Evolutionary conservation across 177 flowering plant species (phyloP), one percentile per base, ranked within the genome.

Genomic region (Tripterygium wilfordii): DNA sequence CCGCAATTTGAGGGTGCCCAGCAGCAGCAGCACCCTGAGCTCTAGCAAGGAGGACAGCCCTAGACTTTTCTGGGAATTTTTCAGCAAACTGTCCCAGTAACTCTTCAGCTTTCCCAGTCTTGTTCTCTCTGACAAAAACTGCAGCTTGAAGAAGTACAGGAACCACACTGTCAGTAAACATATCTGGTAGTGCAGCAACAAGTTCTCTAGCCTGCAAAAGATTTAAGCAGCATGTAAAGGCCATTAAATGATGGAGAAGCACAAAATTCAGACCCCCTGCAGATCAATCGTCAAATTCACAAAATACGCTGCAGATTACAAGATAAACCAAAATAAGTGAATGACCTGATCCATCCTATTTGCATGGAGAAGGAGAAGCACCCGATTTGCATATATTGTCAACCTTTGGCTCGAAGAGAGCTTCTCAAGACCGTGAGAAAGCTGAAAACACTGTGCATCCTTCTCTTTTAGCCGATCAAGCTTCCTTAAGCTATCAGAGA

Each of bases 1-100:
- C 83, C 27, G 98, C 95, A 44, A 79, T 60, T 56, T 72, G 85
- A 29, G 71, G 75, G 45, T 85, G 96, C 32, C 78, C 74, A 3
- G 91, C 90, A 56, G 87, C 73, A 49, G 96, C 91, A 56, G 98
- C 96, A 40, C 88, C 64, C 52, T 88, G 96, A 27, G 98, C 94
- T 58, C 84, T 68, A 24, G 91, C 94, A 20, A 92, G 82, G 36
- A 79, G 74, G 57, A 75, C 42, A 8, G 70, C 29, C 54, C 71
- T 77, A 9, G 81, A 73, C 47, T 70, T 79, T 12, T 78, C 76
- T 8, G 96, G 96, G 60, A 63, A 75, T 51, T 65, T 78, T 19
- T 72, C 71, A 0, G 94, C 82, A 70, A 53, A 79, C 54, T 78
- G 81, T 28, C 56, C 66, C 7, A 92, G 64, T 26, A 83, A 39